Evolutionary conservation across 768 basidiomycete species (phyloP).

Genomic region (Phanerochaete carnosa): DNA sequence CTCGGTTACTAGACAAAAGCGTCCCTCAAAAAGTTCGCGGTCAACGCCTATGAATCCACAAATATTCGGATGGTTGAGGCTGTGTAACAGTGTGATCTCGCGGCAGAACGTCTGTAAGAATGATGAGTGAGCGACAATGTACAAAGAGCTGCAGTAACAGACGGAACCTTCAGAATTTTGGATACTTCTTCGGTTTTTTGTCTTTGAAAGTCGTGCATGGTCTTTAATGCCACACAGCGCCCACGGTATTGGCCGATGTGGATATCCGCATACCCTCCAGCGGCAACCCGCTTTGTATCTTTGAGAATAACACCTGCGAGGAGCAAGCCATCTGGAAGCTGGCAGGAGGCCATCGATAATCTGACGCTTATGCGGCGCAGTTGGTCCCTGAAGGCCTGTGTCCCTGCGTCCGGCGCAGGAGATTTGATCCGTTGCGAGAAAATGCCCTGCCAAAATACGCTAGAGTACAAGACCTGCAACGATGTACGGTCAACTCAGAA

Average conservation of each 20-base stretch:
- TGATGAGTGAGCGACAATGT: too few relatives aligned
- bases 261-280: slow-evolving; percentile 1
- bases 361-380: neutral
- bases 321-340: neutral
- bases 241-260: neutral
- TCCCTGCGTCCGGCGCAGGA: too few relatives aligned
- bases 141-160: too few relatives aligned
- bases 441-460: too few relatives aligned
- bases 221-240: neutral
- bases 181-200: too few relatives aligned
- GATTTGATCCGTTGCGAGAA: too few relatives aligned
- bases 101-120: slow-evolving; percentile 1
- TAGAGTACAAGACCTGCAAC: too few relatives aligned
- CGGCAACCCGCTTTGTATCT: neutral
- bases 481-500: too few relatives aligned
- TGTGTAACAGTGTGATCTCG: neutral
- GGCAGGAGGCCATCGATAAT: neutral
- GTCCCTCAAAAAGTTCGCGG: neutral
- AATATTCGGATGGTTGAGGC: slow-evolving; percentile 1
- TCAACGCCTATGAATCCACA: neutral
- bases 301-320: neutral
- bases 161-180: neutral
- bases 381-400: neutral
- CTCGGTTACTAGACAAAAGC: slow-evolving; percentile 4
- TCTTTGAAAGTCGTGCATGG: too few relatives aligned